Evolutionary conservation across 176 grass and related monocot species (phyloP), one percentile per base, ranked within the genome.

Genomic region (Oryza longistaminata): DNA sequence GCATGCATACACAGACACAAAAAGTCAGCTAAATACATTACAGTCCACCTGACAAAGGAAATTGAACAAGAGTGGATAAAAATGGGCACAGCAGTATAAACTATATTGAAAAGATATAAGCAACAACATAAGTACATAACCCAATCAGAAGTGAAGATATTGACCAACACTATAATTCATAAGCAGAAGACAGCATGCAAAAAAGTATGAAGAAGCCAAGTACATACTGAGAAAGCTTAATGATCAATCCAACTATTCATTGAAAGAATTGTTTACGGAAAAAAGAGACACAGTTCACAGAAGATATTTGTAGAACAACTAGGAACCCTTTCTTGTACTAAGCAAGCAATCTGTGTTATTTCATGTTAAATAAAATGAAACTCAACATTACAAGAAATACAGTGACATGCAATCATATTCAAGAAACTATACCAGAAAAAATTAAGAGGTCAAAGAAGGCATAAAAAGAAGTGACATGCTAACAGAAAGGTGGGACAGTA

Each of bases 1-100:
- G 25, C 64, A 64, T 80, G 87, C 84, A 86, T 80, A 81, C 80
- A 75, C 44, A 58, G 83, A 80, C 17, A 87, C 70, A 75, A 76
- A 52, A 50, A 13, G 80, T 75, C 62, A 71, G 21, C 55, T 22
- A 60, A 71, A 37, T 22, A 35, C 11, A 27, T 34, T 80, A 48
- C 9, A 67, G 64, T 12, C 48, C 11, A 4, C 39, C 37, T 79
- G 22, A 46, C 27, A 80, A 11, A 50, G 3, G 42, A 49, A 80
- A 11, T 34, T 8, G 45, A 52, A 70, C 53, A 53, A 7, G 29
- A 53, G 21, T 22, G 27, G 68, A 48, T 26, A 55, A 85, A 80
- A 79, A 60, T 27, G 26, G 21, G 0, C 6, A 49, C 7, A 12
- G 33, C 11, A 88, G 40, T 83, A 65, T 71, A 29, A 77, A 68